These are phyloP conservation scores for Lentinula novae-zelandiae DNA, from an alignment of 1,284 basidiomycete species.

Conservation along the genomic window DNA sequence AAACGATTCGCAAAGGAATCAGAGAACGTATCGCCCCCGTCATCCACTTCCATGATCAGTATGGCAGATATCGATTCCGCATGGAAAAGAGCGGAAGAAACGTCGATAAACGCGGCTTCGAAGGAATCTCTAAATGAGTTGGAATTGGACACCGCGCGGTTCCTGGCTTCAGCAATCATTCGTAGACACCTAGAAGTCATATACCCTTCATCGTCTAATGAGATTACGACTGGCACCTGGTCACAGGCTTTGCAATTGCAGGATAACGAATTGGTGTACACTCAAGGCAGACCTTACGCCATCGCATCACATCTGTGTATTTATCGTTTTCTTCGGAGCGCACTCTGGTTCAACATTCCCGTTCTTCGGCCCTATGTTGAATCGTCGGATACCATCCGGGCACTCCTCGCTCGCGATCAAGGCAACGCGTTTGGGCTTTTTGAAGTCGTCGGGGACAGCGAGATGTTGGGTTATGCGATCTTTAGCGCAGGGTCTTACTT, in stretches of 20 bases:
- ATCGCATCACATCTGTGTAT: constrained; percentile 42
- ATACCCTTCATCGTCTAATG: neutral
- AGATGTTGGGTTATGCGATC: constrained; percentile 64
- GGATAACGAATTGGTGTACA: constrained; percentile 42
- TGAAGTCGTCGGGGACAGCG: constrained; percentile 49
- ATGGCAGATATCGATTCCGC: constrained; percentile 29
- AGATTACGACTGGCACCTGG: constrained; percentile 28
- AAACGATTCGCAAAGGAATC: neutral
- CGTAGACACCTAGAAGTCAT: constrained; percentile 33
- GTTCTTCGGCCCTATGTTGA: constrained; percentile 33
- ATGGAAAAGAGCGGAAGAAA: constrained; percentile 28
- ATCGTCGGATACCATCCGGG: constrained; percentile 41
- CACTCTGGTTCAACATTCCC: constrained; percentile 22
- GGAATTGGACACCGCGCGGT: constrained; percentile 51
- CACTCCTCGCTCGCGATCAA: constrained; percentile 52
- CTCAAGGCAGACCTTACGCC: constrained; percentile 36
- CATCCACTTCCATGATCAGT: constrained; percentile 19
- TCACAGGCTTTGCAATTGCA: constrained; percentile 42
- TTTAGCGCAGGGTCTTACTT: constrained; percentile 61
- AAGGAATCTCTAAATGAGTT: constrained; percentile 38
- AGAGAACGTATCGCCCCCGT: neutral
- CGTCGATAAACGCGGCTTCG: constrained; percentile 14
- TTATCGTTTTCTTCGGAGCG: constrained; percentile 42
- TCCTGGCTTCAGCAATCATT: constrained; percentile 43
- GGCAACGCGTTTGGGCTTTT: constrained; percentile 68